Base-by-base conservation (phyloP, 2,329 filamentous ascomycete genomes). In the Fusarium hostae region DNA sequence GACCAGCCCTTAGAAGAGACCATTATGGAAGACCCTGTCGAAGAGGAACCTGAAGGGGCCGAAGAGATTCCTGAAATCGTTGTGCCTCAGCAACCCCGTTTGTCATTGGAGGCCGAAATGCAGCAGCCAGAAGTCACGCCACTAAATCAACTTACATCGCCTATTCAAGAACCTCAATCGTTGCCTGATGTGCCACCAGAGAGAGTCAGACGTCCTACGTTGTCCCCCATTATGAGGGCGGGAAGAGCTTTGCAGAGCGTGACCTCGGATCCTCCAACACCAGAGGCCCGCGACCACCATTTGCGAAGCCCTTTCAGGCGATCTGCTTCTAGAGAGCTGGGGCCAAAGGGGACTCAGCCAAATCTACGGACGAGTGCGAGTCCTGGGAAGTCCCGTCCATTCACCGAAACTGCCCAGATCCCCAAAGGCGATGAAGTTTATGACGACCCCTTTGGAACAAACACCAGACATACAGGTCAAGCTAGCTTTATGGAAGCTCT, bases 191-290 rank as follows among this genome's bases (percentile, higher is more conserved):
- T 65, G 7, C 48, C 69, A 24, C 67, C 72, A 9, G 78, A 80
- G 16, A 78, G 78, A 41, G 78, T 76, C 4, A 66, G 73, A 18
- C 83, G 86, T 12, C 85, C 86, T 30, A 82, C 81, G 9, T 79
- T 90, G 1, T 89, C 87, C 9, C 87, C 88, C 3, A 89, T 89
- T 39, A 85, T 90, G n/a, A 83, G 87, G 48, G 88, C 84, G 30
- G 88, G 87, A 6, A 82, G 86, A 51, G 87, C 84, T 34, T 78
- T 90, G 18, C 88, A 89, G 73, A 87, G 84, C 63, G 85, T 90
- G 40, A 87, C 88, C 15, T 89, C 87, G 0, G 88, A 89, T 68
- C 86, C 86, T 11, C 86, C 87, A 1, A 89, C 88, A 0, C 88
- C 88, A 3, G 85, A 86, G 55, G 82, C 79, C 10, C 82, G 82